Conservation (phyloP, 1,139 yeast species). For the Pichia norvegensis region DNA sequence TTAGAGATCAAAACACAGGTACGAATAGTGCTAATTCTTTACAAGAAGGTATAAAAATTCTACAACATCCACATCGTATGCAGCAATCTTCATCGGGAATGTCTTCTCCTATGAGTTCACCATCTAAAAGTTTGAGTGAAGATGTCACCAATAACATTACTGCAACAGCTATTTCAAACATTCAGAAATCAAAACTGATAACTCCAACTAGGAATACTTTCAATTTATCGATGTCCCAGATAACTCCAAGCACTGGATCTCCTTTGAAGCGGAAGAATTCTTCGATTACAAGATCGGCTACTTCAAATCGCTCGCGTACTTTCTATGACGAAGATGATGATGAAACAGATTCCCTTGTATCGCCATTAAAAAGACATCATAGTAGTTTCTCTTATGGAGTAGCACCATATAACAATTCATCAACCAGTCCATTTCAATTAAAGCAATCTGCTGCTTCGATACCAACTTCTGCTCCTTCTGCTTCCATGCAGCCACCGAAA, state of each 20-base stretch:
- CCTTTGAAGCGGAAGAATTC: slow-evolving; percentile 24
- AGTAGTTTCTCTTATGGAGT: slow-evolving; percentile 21
- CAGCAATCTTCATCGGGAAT: slow-evolving; percentile 12
- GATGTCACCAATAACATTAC: slow-evolving; percentile 15
- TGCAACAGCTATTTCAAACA: slow-evolving; percentile 17
- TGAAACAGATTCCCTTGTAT: slow-evolving; percentile 12
- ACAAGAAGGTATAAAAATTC: neutral
- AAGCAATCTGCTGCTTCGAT: slow-evolving; percentile 7
- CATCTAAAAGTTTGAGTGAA: slow-evolving; percentile 14
- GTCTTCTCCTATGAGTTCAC: slow-evolving; percentile 14
- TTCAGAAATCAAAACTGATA: slow-evolving; percentile 11
- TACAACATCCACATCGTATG: neutral
- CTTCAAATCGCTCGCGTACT: slow-evolving; percentile 3
- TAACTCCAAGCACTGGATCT: slow-evolving; percentile 16
- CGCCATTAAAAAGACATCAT: slow-evolving; percentile 25
- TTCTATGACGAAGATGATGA: slow-evolving; percentile 4
- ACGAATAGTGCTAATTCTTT: neutral
- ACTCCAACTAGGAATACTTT: slow-evolving; percentile 9
- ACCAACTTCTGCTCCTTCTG: slow-evolving; percentile 10
- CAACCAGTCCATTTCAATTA: slow-evolving; percentile 15
- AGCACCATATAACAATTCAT: slow-evolving; percentile 22
- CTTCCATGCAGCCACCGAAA: slow-evolving; percentile 19
- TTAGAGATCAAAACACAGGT: slow-evolving; percentile 21
- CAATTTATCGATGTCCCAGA: slow-evolving; percentile 4
- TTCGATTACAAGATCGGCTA: slow-evolving; percentile 8